phyloP scores from a whole-genome alignment of 2,329 filamentous ascomycete species.

The Chaetothyriales sp. region DNA sequence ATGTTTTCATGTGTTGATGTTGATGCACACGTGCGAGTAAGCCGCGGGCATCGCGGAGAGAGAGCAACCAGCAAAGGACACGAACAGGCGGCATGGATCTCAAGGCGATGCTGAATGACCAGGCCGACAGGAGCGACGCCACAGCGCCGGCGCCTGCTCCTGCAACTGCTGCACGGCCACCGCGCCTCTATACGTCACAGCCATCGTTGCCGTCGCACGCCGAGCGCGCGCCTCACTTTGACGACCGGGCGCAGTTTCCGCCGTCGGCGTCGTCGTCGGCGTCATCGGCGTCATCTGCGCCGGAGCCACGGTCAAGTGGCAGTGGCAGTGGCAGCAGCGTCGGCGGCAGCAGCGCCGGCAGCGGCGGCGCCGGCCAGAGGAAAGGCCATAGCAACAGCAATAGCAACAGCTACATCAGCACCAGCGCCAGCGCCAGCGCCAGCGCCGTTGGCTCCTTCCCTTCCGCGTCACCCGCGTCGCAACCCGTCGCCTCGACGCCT shows the following conservation, averaged over 20 bases:
- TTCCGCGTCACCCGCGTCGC: constrained; percentile 17
- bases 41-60: neutral
- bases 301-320: neutral
- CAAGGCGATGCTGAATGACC: constrained; percentile 19
- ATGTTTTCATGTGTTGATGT: neutral
- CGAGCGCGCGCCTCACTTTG: constrained; percentile 1
- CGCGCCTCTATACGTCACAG: constrained; percentile 15
- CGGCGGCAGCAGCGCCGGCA: neutral
- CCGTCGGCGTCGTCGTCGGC: neutral
- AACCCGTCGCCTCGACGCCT: constrained; percentile 13
- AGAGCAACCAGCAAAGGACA: neutral
- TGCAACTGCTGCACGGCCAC: constrained; percentile 6
- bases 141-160: too few relatives aligned
- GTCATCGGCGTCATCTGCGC: neutral
- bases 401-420: neutral
- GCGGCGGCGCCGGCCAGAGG: neutral
- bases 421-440: neutral
- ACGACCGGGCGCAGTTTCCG: constrained; percentile 10
- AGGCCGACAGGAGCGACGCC: neutral
- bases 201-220: constrained; percentile 3
- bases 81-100: constrained; percentile 14
- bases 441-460: constrained; percentile 8
- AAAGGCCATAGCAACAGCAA: neutral
- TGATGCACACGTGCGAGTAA: neutral
- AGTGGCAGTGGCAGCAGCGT: neutral